Base-by-base conservation (phyloP, 345 rosid genomes). In the Cardamine chenopodiifolia region DNA sequence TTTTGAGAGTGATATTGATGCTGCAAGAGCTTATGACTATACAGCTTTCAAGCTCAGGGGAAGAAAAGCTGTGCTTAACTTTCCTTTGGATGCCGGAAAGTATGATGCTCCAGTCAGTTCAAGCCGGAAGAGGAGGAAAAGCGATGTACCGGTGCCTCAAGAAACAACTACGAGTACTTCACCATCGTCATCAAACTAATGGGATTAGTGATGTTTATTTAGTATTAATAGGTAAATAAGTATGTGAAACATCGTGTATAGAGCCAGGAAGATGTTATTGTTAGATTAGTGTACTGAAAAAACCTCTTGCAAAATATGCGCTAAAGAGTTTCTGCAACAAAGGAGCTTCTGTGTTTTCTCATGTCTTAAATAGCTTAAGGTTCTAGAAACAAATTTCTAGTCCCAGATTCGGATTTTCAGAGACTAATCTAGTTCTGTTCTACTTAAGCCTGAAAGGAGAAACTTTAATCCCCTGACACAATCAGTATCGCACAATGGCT, bases 1-100 rank as follows among this genome's bases (percentile, higher is more conserved):
- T 17, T 93, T 82, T 54, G 94, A 89, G 55, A 75, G 68, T 19
- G 94, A 83, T 34, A 18, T 84, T 23, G 98, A 86, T 74, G 98
- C 98, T 32, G 98, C 98, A 18, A 91, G 81, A 76, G 96, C 98
- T 65, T 91, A 93, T 71, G 98, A 93, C 62, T 80, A 77, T 34
- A 96, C 96, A 35, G 97, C 98, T 13, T 93, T 89, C 70, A 87
- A 84, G 65, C 73, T 91, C 87, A 85, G 97, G 68, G 98, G 98
- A 31, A 82, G 86, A 15, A 93, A 89, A 76, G 97, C 98, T 15
- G 86, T 93, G 45, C 68, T 93, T 57, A 93, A 93, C 83, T 93
- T 93, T 61, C 96, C 98, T 11, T 56, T 81, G 68, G 92, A 93
- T 78, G 98, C 97, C 0, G 97, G 98, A 23, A 71, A 66, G 44